Evolutionary conservation across 2,329 filamentous ascomycete genomes (phyloP).

Genomic region (Trichoderma sp.): DNA sequence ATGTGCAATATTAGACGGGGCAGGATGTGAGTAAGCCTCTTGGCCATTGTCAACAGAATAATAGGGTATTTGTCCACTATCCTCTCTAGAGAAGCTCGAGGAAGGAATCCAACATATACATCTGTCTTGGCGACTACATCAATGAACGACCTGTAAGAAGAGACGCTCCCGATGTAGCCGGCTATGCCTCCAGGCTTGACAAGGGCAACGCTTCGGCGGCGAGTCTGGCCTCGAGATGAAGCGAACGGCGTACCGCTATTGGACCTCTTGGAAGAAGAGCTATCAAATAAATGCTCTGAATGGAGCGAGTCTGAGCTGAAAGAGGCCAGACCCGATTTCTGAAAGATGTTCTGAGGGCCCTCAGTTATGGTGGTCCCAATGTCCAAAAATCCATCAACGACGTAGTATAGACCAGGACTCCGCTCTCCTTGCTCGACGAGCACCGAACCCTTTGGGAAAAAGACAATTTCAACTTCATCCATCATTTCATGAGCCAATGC

Average conservation of each 20-base stretch:
- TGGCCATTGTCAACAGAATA: constrained; percentile 92
- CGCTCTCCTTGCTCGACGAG: constrained; percentile 95
- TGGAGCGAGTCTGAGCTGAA: constrained; percentile 28
- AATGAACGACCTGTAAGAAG: constrained; percentile 93
- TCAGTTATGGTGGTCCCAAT: constrained; percentile 70
- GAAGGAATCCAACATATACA: constrained; percentile 95
- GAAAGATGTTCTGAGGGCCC: constrained; percentile 39
- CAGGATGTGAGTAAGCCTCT: constrained; percentile 84
- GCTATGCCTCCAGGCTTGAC: constrained; percentile 94
- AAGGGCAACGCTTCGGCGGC: constrained; percentile 74
- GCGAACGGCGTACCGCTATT: neutral
- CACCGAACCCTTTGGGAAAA: constrained; percentile 91
- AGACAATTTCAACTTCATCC: constrained; percentile 95
- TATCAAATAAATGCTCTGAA: constrained; percentile 31
- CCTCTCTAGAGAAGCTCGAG: constrained; percentile 79
- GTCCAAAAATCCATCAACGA: constrained; percentile 94
- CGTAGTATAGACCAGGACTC: constrained; percentile 96
- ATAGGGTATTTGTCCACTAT: constrained; percentile 93
- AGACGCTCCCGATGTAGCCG: constrained; percentile 91
- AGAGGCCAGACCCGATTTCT: constrained; percentile 33
- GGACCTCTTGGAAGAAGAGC: neutral
- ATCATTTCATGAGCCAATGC: constrained; percentile 75
- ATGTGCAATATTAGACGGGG: constrained; percentile 92
- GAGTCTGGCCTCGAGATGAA: constrained; percentile 44
- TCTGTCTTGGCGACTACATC: constrained; percentile 97